A percentile compares a stretch with the other conserved stretches of the same genome.
Conservation (phyloP, 768 basidiomycete species). For the Boletellus emodensis region DNA sequence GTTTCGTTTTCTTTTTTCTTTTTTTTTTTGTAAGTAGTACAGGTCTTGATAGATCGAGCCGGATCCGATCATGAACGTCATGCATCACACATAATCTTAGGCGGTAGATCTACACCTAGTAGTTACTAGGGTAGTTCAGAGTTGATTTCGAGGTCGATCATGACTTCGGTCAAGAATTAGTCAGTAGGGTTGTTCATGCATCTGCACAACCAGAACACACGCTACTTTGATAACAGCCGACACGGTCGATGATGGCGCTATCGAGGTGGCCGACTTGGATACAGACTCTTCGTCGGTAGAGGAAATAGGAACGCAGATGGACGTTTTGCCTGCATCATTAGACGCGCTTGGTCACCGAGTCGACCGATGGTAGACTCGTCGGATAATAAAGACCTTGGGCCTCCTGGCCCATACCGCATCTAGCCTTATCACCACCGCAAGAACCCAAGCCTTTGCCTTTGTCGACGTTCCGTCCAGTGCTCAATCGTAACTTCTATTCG, state of each 20-base stretch:
- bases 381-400: constrained; percentile 38
- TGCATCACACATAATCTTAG: too few species aligned
- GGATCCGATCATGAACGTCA: too few species aligned
- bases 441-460: constrained; percentile 28
- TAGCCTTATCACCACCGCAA: not conserved
- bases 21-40: too few species aligned
- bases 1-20: too few species aligned
- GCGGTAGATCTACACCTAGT: too few species aligned
- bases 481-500: constrained; percentile 35
- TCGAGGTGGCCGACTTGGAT: constrained; percentile 35
- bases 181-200: constrained; percentile 23
- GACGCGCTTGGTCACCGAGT: constrained; percentile 60
- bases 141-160: too few species aligned
- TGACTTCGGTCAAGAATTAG: too few species aligned
- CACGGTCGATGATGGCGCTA: constrained; percentile 30
- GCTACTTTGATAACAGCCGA: constrained; percentile 37
- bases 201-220: constrained; percentile 11
- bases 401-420: constrained; percentile 2
- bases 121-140: too few species aligned
- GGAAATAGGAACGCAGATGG: constrained; percentile 18
- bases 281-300: constrained; percentile 25
- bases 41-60: too few species aligned
- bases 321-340: constrained; percentile 15
- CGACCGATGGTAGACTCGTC: constrained; percentile 45
- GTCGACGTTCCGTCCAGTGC: constrained; percentile 49